Base-by-base conservation (phyloP, 2,329 filamentous ascomycete genomes). In the Geosmithia flava region DNA sequence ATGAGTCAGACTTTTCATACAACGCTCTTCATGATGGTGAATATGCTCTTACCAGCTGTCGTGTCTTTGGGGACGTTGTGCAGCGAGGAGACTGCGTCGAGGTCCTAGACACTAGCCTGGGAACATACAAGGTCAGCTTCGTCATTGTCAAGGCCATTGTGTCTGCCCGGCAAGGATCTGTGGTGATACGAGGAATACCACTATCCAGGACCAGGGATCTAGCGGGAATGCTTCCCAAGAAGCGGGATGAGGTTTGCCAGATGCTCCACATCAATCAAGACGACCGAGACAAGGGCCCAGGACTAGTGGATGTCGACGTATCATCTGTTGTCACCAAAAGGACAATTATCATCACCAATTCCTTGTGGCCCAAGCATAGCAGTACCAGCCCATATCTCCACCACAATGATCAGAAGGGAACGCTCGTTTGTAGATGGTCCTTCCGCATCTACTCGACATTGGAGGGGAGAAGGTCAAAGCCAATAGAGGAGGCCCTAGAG, bases 341-440 rank as follows among this genome's bases (percentile, higher is more conserved):
- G 0, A 57, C 57, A 0, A 59, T 85, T 0, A 56, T 68, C 0
- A 60, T 72, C 2, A 86, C 81, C 0, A 87, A 86, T 50, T 58
- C 68, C 0, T 54, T 59, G 0, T 79, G 70, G 42, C 72, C 74
- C 0, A 49, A 58, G 0, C 63, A 65, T 45, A 57, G 62, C 1
- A 63, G 59, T 0, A 20, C 44, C 7, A 30, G 49, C 13, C 42
- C 46, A 16, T 48, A 53, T 20, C 42, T 48, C 42, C 44, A 53
- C 1, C 33, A 3, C 6, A 11, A 13, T 11, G 15, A 11, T 3
- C 11, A 37, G 6, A 6, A 37, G 33, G 15, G 33, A 37, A 7
- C 0, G 56, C 56, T 83, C 1, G 70, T 76, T 4, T 78, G 74
- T 48, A 67, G 80, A 3, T 81, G 72, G 70, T 70, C 68, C 23